Evolutionary conservation across 2,329 filamentous ascomycete species (phyloP), one percentile per base, ranked within the genome.

Genomic region (Claviceps sp.): DNA sequence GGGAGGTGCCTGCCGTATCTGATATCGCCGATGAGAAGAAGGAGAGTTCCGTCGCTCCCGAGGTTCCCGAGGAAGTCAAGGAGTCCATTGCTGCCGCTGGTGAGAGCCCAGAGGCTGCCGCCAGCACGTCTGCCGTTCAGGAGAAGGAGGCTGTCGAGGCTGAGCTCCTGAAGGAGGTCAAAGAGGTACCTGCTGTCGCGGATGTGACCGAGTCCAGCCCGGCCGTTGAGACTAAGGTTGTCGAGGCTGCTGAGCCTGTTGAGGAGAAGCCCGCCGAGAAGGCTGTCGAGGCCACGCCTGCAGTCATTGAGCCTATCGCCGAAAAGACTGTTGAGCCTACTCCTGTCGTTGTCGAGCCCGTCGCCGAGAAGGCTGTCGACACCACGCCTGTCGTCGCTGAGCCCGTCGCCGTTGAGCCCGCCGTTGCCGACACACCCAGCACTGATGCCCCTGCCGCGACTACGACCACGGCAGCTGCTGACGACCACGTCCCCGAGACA

Each of bases 81-180:
- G 71, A 79, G 58, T 80, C 78, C 7, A 76, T 81, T 45, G 62
- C 68, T 42, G 72, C 77, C 60, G 76, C 85, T 22, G 77, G 79
- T 51, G 66, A 75, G 60, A 73, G 71, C 54, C 83, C 86, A 8
- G 88, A 93, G 68, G 87, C 87, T 37, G 79, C 85, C 37, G 77
- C 78, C 52, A 84, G 82, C 66, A 71, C 79, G 1, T 74, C 75
- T 52, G 85, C 82, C 17, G 85, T 93, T 6, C 70, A 77, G 56
- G 86, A 90, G 59, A 93, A 93, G 78, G 80, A 79, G 64, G 75
- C 73, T 9, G 75, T 89, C 5, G 88, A 94, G 71, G 67, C 78
- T 29, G 85, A 95, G 69, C 73, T 94, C 7, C 71, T 89, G 47
- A 75, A 79, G 57, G 78, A 85, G 65, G 75, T 82, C 56, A 73